Percentiles rank a stretch among this genome's conserved stretches.
Conservation (phyloP, 148 eudicot genomes). For the Spergularia marina region DNA sequence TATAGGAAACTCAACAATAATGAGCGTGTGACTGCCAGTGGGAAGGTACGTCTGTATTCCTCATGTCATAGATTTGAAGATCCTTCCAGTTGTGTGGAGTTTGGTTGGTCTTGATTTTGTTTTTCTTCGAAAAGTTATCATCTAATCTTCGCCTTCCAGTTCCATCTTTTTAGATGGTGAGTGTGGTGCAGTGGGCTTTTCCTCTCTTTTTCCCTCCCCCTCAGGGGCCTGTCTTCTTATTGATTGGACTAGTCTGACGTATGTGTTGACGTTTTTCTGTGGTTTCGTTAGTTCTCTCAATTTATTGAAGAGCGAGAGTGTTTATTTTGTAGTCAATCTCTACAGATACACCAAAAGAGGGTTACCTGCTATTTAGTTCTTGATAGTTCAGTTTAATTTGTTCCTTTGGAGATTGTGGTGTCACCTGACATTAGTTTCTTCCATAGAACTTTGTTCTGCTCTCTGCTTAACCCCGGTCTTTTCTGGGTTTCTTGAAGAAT, state of each 20-base stretch:
- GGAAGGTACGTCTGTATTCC: slow-evolving; percentile 59
- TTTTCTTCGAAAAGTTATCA: too few relatives aligned
- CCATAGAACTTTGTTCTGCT: neutral
- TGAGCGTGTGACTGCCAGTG: slow-evolving; percentile 84
- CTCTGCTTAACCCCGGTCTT: neutral
- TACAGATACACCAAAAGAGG: too few relatives aligned
- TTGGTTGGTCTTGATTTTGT: neutral
- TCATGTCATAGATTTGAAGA: slow-evolving; percentile 6
- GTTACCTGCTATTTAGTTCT: too few relatives aligned
- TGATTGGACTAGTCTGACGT: too few relatives aligned
- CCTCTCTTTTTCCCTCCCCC: neutral
- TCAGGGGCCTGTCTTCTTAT: too few relatives aligned
- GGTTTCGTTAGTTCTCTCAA: too few relatives aligned
- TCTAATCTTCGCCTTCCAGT: too few relatives aligned
- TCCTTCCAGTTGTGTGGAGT: neutral
- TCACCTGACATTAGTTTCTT: neutral
- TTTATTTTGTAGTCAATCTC: too few relatives aligned
- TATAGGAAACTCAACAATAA: slow-evolving; percentile 83
- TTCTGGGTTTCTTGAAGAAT: neutral
- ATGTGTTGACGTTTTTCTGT: too few relatives aligned
- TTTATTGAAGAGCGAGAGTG: too few relatives aligned
- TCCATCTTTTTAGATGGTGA: neutral
- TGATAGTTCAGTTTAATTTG: neutral
- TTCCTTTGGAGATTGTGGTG: neutral
- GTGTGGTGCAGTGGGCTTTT: neutral